Evolutionary conservation across 129 eudicot genomes (phyloP), one percentile per base, ranked within the genome.

Genomic region (Calendula officinalis): DNA sequence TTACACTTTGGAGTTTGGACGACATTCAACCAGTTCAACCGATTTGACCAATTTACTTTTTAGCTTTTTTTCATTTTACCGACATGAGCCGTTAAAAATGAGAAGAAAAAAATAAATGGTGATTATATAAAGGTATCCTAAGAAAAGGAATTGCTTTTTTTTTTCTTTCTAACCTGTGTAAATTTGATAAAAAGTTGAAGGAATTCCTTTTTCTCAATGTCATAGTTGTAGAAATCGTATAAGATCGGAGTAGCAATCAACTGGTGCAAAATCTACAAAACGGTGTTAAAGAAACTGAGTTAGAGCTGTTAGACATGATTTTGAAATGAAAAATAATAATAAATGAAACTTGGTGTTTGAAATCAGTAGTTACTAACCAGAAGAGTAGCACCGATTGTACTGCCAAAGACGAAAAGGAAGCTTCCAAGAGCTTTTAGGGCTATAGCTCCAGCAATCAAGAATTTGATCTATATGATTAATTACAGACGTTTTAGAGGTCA

Each of bases 361-460:
- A 33, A 35, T n/a, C n/a, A n/a, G n/a, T n/a, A n/a, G n/a, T n/a
- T 16, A 56, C 83, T 66, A 64, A 89, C 97, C 91, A 89, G 82
- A 8, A 86, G 79, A 64, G 70, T 56, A 61, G 97, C 97, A 68
- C 97, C 97, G 41, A 86, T 75, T 45, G 88, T 76, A 79, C 84
- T 89, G 69, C 95, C 88, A 54, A 86, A 74, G 69, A 83, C 50
- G 50, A 89, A 89, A 45, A 89, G 84, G 48, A 89, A 71, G 75
- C 97, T 83, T 45, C 97, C 97, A 59, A 86, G 62, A 6, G 77
- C 88, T 77, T 86, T 89, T 76, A 83, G 34, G 44, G 85, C 82
- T 16, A 89, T 76, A 12, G 91, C 80, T 11, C 79, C 97, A 58
- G 86, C 83, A 60, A 89, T 77, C 69, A 89, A 69, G 62, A 73